A percentile compares a stretch with the other conserved stretches of the same genome.
These are phyloP conservation scores for Rubia peregrina DNA, from an alignment of 305 asterid species.

Conservation along the genomic window DNA sequence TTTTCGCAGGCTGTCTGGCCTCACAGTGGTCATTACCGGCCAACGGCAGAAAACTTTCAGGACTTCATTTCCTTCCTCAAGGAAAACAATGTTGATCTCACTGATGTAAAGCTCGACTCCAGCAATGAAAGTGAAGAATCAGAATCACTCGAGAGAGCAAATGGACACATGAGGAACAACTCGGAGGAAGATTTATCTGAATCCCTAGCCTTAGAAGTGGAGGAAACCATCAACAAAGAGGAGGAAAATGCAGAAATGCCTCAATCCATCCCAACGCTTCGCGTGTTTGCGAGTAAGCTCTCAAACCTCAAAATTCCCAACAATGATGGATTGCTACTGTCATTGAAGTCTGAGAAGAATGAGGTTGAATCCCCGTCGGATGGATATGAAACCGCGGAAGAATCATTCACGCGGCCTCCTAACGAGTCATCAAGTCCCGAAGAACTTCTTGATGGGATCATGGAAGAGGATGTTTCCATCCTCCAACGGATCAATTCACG, in stretches of 20 bases:
- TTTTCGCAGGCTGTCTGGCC: conserved; percentile 83
- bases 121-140: conserved; percentile 44
- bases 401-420: conserved; percentile 8
- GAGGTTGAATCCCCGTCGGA: conserved; percentile 31
- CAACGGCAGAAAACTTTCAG: conserved; percentile 78
- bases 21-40: conserved; percentile 95
- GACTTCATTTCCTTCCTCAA: conserved; percentile 65
- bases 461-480: conserved; percentile 15
- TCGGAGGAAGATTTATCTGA: conserved; percentile 52
- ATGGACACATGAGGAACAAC: conserved; percentile 34
- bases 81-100: conserved; percentile 62
- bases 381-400: conserved; percentile 32
- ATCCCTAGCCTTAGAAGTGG: conserved; percentile 25
- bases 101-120: conserved; percentile 71
- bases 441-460: conserved; percentile 9
- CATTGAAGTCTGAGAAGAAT: conserved; percentile 23
- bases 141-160: conserved; percentile 32
- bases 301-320: conserved; percentile 50
- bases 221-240: conserved; percentile 25
- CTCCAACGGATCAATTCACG: conserved; percentile 33
- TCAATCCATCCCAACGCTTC: conserved; percentile 17
- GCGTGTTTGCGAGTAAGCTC: conserved; percentile 26
- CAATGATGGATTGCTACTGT: conserved; percentile 31
- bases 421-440: neutral
- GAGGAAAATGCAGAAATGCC: conserved; percentile 21